These are phyloP conservation scores for Trichosporon asahii DNA, from an alignment of 1,284 basidiomycete genomes.

Conservation along the genomic window DNA sequence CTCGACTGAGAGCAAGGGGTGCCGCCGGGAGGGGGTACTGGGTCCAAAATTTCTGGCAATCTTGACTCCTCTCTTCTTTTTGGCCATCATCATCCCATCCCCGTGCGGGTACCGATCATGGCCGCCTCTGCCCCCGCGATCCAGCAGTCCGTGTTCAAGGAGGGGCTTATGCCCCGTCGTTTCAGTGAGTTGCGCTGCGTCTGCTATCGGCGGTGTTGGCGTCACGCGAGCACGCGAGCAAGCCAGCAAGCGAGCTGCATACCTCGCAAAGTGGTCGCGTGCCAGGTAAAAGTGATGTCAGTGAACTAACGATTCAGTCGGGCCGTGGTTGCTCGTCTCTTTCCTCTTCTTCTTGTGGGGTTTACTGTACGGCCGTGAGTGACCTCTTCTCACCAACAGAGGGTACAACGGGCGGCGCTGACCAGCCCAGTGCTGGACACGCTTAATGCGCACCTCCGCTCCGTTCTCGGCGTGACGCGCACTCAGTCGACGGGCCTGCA, in stretches of 20 bases:
- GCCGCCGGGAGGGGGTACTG: neutral
- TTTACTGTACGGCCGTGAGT: conserved; percentile 61
- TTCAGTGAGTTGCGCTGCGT: neutral
- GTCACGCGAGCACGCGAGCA: too few relatives aligned
- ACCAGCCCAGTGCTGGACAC: conserved; percentile 63
- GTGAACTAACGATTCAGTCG: conserved; percentile 29
- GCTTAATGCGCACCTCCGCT: conserved; percentile 76
- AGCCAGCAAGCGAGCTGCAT: too few relatives aligned
- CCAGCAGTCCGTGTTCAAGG: conserved; percentile 9
- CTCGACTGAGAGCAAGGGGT: neutral
- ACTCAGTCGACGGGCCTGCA: conserved; percentile 79
- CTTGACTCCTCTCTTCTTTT: neutral
- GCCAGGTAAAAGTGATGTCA: too few relatives aligned
- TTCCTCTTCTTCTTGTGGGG: conserved; percentile 75
- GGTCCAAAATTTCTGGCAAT: neutral
- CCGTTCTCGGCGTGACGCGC: conserved; percentile 69
- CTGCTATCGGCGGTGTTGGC: too few relatives aligned
- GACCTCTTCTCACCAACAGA: conserved; percentile 58
- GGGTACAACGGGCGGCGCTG: conserved; percentile 59
- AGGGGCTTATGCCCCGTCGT: conserved; percentile 2
- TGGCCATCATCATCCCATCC: neutral
- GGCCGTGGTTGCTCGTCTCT: conserved; percentile 68
- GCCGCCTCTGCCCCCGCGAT: neutral
- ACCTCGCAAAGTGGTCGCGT: too few relatives aligned
- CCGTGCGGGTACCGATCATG: neutral